These are phyloP conservation scores for Monosporascus sp. DNA, from an alignment of 2,329 filamentous ascomycete genomes.

Conservation along the genomic window DNA sequence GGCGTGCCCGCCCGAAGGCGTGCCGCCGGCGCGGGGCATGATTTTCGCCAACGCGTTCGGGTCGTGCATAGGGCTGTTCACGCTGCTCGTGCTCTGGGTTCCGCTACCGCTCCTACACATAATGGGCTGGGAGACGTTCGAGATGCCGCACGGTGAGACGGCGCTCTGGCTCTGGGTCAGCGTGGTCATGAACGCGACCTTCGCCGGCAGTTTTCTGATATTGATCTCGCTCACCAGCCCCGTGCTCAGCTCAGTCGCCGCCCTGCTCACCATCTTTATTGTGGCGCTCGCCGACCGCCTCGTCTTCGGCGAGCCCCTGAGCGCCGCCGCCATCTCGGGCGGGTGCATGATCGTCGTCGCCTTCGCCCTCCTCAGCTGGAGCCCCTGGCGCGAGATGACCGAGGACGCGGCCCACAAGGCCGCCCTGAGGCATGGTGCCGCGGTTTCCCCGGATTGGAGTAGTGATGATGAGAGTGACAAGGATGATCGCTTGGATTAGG, in stretches of 20 bases:
- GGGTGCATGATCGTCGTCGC: conserved; percentile 82
- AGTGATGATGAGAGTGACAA: conserved; percentile 43
- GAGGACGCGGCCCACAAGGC: conserved; percentile 67
- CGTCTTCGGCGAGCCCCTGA: conserved; percentile 71
- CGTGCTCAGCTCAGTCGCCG: conserved; percentile 86
- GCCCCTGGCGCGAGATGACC: conserved; percentile 88
- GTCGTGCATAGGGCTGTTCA: conserved; percentile 81
- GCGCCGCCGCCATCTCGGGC: conserved; percentile 70
- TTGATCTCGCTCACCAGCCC: conserved; percentile 90
- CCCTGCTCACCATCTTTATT: conserved; percentile 92
- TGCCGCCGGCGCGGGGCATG: conserved; percentile 79
- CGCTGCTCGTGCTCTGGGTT: conserved; percentile 82
- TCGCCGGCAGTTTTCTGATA: conserved; percentile 88
- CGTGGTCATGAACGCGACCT: conserved; percentile 81
- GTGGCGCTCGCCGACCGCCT: conserved; percentile 90
- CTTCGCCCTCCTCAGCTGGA: conserved; percentile 83
- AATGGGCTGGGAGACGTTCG: conserved; percentile 75
- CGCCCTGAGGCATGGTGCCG: conserved; percentile 19
- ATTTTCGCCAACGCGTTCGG: conserved; percentile 94
- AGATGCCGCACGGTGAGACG: conserved; percentile 70
- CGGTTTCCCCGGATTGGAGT: conserved; percentile 33
- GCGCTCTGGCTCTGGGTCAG: conserved; percentile 76
- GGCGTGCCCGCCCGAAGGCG: conserved; percentile 89
- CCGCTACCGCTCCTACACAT: conserved; percentile 81
- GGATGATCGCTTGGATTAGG: conserved; percentile 23